phyloP scores from a whole-genome alignment of 306 rosid species.

The Malus sieversii region DNA sequence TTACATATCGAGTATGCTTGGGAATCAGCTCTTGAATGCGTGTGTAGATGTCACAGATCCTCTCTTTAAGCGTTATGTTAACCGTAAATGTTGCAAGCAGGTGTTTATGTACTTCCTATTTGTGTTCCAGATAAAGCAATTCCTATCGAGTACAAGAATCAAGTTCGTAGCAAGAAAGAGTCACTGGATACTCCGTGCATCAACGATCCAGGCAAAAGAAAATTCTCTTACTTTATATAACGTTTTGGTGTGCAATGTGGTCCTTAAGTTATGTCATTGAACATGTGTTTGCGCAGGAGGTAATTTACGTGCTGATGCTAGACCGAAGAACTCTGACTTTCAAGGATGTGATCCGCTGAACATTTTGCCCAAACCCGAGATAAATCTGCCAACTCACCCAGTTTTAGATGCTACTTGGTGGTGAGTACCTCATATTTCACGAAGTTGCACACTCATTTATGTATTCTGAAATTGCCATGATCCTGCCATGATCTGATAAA shows the following conservation, averaged over 20 bases:
- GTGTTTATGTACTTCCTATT: not conserved
- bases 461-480: not conserved
- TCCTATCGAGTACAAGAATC: not conserved
- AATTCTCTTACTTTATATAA: not conserved
- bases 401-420: constrained; percentile 4
- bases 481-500: not conserved
- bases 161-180: not conserved
- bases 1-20: not conserved
- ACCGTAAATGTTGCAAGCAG: not conserved
- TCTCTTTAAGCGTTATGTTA: not conserved
- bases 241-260: not conserved
- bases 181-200: not conserved
- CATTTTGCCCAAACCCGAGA: not conserved
- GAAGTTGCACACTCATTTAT: not conserved
- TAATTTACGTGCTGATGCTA: not conserved
- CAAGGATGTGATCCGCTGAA: not conserved
- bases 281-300: not conserved
- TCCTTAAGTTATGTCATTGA: not conserved
- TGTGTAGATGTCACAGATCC: not conserved
- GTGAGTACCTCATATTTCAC: not conserved
- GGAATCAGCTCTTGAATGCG: not conserved
- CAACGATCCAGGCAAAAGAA: not conserved
- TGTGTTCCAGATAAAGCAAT: not conserved
- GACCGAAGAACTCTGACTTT: not conserved
- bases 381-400: not conserved